Conservation (phyloP, 176 grass and related monocot species). For the Neostapfia colusana region DNA sequence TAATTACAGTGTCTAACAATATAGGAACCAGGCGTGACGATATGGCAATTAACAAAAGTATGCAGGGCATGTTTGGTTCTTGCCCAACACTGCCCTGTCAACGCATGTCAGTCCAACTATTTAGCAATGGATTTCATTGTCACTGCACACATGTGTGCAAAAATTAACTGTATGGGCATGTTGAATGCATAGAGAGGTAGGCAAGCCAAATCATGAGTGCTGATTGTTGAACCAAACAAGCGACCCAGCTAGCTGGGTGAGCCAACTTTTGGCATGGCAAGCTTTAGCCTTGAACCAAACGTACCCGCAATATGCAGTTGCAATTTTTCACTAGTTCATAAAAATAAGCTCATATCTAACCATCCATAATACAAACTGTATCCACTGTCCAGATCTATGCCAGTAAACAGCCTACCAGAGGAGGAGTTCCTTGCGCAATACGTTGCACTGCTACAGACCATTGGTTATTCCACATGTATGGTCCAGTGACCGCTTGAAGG, state of each 20-base stretch:
- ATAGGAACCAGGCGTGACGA: too few species aligned
- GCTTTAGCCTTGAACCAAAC: background rate
- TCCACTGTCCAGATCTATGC: conserved; percentile 11
- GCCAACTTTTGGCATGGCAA: background rate
- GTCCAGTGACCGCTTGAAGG: conserved; percentile 94
- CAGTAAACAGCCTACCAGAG: conserved; percentile 67
- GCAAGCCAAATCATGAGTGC: background rate
- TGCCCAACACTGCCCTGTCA: background rate
- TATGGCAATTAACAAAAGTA: background rate
- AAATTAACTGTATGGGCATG: background rate
- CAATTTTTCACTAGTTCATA: background rate
- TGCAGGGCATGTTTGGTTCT: background rate
- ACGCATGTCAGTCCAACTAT: background rate
- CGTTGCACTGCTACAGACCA: conserved; percentile 83
- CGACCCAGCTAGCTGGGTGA: background rate
- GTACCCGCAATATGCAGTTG: background rate
- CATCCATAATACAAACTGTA: conserved; percentile 19
- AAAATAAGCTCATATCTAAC: conserved; percentile 31
- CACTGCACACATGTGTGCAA: background rate
- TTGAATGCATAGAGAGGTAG: too few species aligned
- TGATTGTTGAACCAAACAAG: background rate
- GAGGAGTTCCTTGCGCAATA: conserved; percentile 91
- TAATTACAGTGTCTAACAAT: too few species aligned
- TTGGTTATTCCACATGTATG: conserved; percentile 91
- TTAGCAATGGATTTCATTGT: background rate